A percentile compares a stretch with the other conserved stretches of the same genome.
Evolutionary conservation across 331 rosid genomes (phyloP).

Genomic region (Quercus lobata): DNA sequence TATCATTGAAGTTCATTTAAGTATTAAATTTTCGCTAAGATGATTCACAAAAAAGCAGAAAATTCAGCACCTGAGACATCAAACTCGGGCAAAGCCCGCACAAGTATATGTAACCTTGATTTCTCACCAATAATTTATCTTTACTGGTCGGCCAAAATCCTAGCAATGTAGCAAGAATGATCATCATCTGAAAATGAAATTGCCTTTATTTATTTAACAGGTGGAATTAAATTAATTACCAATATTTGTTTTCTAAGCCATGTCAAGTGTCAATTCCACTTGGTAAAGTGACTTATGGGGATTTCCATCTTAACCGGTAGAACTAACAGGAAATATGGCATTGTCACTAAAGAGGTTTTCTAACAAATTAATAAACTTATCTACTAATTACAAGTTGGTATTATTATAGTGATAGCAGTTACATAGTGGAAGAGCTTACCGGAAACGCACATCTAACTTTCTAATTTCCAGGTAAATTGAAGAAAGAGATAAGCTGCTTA

Average conservation of each 20-base stretch:
- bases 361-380: not conserved
- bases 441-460: too few relatives aligned
- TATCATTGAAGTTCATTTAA: not conserved
- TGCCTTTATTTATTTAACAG: too few relatives aligned
- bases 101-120: not conserved
- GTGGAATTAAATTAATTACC: too few relatives aligned
- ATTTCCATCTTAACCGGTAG: not conserved
- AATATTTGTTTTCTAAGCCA: too few relatives aligned
- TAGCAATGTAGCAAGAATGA: not conserved
- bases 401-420: not conserved
- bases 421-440: not conserved
- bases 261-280: too few relatives aligned
- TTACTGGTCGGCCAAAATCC: not conserved
- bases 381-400: not conserved
- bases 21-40: not conserved
- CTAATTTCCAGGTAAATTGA: too few relatives aligned
- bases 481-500: too few relatives aligned
- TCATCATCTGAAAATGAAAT: not conserved
- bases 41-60: not conserved
- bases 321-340: slow-evolving; percentile 18
- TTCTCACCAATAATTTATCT: not conserved
- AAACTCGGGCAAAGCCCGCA: not conserved
- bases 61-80: not conserved
- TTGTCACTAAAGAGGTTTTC: slow-evolving; percentile 28
- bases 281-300: too few relatives aligned